Percentiles rank a stretch among this genome's conserved stretches.
These are phyloP conservation scores for Diaporthe velutina DNA, from an alignment of 2,329 filamentous ascomycete genomes.

Conservation along the genomic window DNA sequence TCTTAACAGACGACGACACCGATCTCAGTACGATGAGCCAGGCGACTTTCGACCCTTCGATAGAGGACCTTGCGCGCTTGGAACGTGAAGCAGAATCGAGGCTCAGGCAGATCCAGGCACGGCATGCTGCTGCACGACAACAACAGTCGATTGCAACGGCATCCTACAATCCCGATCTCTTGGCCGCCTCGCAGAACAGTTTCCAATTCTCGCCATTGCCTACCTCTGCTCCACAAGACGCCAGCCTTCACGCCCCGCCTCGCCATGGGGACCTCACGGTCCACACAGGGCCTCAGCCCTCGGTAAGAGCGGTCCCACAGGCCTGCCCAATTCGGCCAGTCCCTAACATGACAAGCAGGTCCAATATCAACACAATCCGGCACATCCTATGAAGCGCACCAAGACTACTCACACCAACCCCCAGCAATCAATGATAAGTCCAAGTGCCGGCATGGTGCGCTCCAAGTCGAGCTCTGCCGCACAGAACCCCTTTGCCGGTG, in stretches of 20 bases:
- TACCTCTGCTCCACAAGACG: constrained; percentile 21
- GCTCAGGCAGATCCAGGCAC: neutral
- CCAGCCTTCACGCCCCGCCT: constrained; percentile 20
- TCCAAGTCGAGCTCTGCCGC: constrained; percentile 57
- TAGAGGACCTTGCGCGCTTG: constrained; percentile 19
- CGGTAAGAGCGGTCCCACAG: constrained; percentile 31
- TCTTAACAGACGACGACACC: neutral
- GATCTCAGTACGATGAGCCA: constrained; percentile 31
- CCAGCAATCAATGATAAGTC: constrained; percentile 45
- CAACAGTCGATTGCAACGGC: constrained; percentile 24
- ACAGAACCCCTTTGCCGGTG: constrained; percentile 53
- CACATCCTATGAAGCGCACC: constrained; percentile 47
- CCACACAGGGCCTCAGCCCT: constrained; percentile 28
- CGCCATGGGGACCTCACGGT: constrained; percentile 22
- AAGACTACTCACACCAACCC: constrained; percentile 47
- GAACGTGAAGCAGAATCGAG: constrained; percentile 23
- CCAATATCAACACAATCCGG: constrained; percentile 28
- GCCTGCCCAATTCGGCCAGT: neutral
- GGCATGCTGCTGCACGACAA: constrained; percentile 15
- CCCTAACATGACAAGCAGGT: constrained; percentile 9
- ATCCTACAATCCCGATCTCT: constrained; percentile 1
- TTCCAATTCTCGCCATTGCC: constrained; percentile 23
- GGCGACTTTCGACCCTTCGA: constrained; percentile 10
- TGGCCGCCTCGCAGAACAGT: constrained; percentile 10
- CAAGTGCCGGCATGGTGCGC: constrained; percentile 58